Base-by-base conservation (phyloP, 768 basidiomycete genomes). In the Tubosaeta sp. region DNA sequence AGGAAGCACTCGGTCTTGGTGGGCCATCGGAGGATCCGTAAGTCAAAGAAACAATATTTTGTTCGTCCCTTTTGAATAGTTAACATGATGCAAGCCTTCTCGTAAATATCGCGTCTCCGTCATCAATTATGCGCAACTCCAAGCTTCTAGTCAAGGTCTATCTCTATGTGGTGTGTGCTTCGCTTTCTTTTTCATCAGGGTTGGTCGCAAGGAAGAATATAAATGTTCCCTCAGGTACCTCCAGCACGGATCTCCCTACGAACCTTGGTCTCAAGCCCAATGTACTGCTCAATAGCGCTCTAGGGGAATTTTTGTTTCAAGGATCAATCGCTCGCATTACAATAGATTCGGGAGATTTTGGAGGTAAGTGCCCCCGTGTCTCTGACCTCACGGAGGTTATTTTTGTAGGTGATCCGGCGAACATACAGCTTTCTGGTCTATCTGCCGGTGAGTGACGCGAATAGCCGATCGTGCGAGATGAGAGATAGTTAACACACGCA, bases 301-400 rank as follows among this genome's bases (percentile, higher is more conserved):
- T 4, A 73, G 14, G 88, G 88, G 4, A 91, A 91, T 60, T 91
- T 84, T 64, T 87, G 88, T 0, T 91, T 91, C 72, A 90, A 89
- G 67, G 88, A 91, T 60, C 86, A 87, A 59, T 90, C 88, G 88
- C 61, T 86, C 19, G 88, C 83, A 1, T 61, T 90, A 16, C 71
- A 79, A 58, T 90, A 88, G 87, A 71, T 90, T 26, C 79, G 73
- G 43, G 78, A 78, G 16, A 71, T 0, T 91, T 90, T 56, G 88
- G 88, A 66, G 88, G 33, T 26, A 19, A 26, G 13, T 46, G 6
- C 5, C 2, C 29, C 29, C 29, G 29, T 29, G 14, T 10, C 7
- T 4, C 9, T 16, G 32, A 38, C 9, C 31, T 13, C 22, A 34
- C 11, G 31, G 9, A 5, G 4, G 11, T 16, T 50, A 55, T 4